Evolutionary conservation across 192 early-diverging fungal genomes (phyloP), one percentile per base, ranked within the genome.

Genomic region (Coemansia biformis): DNA sequence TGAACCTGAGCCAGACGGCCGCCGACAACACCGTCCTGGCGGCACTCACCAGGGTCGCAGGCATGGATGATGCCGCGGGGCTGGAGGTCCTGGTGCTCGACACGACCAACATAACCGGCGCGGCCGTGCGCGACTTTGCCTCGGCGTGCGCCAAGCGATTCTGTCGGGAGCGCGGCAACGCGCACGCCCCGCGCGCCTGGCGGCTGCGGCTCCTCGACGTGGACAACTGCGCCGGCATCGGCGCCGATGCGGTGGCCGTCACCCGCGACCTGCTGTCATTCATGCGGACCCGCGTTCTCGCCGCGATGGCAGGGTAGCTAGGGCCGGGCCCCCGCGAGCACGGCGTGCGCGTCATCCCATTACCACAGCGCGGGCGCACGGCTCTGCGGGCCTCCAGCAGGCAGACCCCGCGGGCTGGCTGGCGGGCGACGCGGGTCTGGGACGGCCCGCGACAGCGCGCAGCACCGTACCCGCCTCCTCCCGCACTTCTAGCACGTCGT

Each of bases 41-140:
- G 1, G 13, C 19, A 19, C 53, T 72, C 22, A 58, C 53, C 1
- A 29, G 48, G 33, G 48, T 41, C 7, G 23, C 47, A 11, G 23
- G 39, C 19, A 36, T 18, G 17, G 16, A 29, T 2, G 39, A 54
- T 3, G 30, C 33, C 1, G 10, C 51, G 0, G 61, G 68, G 0
- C 19, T 60, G 16, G 57, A 64, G 38, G 56, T 53, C 5, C 47
- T 72, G 16, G 52, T 43, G 22, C 44, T 72, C 16, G 51, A 56
- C 19, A 48, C 49, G 6, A 72, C 68, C 3, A 53, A 60, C 28
- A 39, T 72, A 18, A 64, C 57, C 0, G 68, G 68, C 9, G 52
- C 49, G 2, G 60, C 57, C 30, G 61, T 46, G 3, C 56, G 68
- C 12, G 61, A 72, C 31, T 72, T 72, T 56, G 68, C 68, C 0